These are phyloP conservation scores for Hypoxylon lienhwacheense DNA, from an alignment of 495 filamentous ascomycete genomes.

Conservation along the genomic window DNA sequence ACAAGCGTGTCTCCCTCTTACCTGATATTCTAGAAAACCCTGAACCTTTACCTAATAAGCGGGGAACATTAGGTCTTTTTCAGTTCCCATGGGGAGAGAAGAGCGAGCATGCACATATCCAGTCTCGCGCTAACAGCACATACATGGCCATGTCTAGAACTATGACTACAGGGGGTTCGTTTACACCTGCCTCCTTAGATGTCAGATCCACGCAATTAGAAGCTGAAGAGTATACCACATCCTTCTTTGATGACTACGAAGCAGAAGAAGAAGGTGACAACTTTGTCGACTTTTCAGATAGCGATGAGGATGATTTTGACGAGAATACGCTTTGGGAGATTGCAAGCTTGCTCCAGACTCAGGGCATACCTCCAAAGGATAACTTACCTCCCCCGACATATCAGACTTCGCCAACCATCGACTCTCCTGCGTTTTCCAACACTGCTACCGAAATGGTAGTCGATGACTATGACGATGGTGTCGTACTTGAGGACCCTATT, in stretches of 20 bases:
- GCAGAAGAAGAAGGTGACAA: constrained; percentile 45
- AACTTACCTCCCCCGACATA: constrained; percentile 44
- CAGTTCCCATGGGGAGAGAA: constrained; percentile 61
- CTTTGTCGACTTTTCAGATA: constrained; percentile 35
- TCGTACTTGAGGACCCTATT: constrained; percentile 28
- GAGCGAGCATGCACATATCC: constrained; percentile 53
- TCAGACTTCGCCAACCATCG: constrained; percentile 11
- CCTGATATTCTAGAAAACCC: constrained; percentile 61
- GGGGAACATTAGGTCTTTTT: constrained; percentile 57
- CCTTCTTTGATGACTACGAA: constrained; percentile 57
- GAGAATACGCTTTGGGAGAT: constrained; percentile 61
- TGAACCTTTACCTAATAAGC: constrained; percentile 53
- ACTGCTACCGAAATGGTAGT: constrained; percentile 38
- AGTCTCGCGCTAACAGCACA: constrained; percentile 35
- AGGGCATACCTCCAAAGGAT: constrained; percentile 48
- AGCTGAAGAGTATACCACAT: constrained; percentile 39
- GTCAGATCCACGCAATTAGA: constrained; percentile 44
- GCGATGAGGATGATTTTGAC: constrained; percentile 53
- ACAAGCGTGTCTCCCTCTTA: constrained; percentile 54
- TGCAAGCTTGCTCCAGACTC: constrained; percentile 54
- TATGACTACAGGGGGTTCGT: constrained; percentile 47
- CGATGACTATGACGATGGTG: constrained; percentile 40
- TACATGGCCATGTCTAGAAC: constrained; percentile 52
- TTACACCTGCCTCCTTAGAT: constrained; percentile 35
- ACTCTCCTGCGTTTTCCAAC: constrained; percentile 25